Evolutionary conservation across 768 basidiomycete genomes (phyloP).

Genomic region (Exsudoporus frostii): DNA sequence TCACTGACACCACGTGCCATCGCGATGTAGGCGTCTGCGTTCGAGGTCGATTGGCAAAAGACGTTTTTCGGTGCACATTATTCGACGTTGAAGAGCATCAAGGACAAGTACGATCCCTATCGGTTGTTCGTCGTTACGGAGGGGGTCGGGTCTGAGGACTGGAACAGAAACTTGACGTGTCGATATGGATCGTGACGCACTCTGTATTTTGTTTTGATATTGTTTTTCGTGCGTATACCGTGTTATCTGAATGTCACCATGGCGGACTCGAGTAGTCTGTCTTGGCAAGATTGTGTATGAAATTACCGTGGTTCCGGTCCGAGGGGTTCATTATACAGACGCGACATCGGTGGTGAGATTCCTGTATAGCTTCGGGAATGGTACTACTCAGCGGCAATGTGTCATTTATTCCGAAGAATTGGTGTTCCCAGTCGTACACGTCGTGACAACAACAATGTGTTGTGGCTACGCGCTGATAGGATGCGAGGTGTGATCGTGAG

Average conservation of each 20-base stretch:
- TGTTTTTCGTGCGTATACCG: neutral
- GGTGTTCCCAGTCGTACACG: constrained; percentile 5
- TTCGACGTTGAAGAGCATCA: constrained; percentile 38
- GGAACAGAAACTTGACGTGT: constrained; percentile 36
- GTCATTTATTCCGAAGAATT: neutral
- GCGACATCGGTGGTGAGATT: neutral
- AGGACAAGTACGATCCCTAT: constrained; percentile 43
- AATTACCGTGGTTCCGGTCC: neutral
- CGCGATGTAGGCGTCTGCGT: constrained; percentile 38
- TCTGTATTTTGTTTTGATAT: too few species aligned
- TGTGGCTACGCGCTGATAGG: constrained; percentile 16
- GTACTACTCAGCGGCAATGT: neutral
- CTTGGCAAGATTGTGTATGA: neutral
- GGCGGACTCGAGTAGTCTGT: too few species aligned
- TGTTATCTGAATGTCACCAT: too few species aligned
- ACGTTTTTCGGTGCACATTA: constrained; percentile 50
- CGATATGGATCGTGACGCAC: neutral
- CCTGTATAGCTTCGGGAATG: neutral
- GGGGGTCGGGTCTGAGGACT: constrained; percentile 51
- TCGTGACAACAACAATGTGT: constrained; percentile 15
- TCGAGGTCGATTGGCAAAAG: constrained; percentile 40
- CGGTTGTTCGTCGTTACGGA: constrained; percentile 43
- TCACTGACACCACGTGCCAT: neutral
- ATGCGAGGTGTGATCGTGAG: neutral
- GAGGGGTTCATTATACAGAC: neutral